Evolutionary conservation across 306 rosid species (phyloP), one percentile per base, ranked within the genome.

Genomic region (Quillaja saponaria): DNA sequence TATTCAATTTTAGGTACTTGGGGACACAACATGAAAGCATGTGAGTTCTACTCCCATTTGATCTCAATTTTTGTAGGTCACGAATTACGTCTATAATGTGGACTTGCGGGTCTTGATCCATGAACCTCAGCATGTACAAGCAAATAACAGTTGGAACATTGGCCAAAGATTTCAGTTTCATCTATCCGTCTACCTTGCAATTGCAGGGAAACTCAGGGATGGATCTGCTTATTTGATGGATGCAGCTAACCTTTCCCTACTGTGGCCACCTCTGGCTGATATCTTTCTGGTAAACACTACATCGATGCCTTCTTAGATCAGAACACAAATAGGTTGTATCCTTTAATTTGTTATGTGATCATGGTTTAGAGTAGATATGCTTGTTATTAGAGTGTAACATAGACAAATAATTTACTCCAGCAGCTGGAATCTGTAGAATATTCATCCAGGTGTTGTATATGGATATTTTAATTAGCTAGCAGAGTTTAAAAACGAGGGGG

Each of bases 91-190:
- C 54, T 9, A 10, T 59, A 15, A 33, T 13, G 49, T 55, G 10
- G 48, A 46, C 50, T 31, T 19, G 66, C 7, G 28, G 46, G 13
- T 58, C 60, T 15, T 25, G 31, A 7, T 44, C 14, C 11, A 6
- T 62, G 56, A 47, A 47, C 56, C 18, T 34, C 55, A 60, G 33
- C 39, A 50, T 6, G 10, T 41, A 42, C 60, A 6, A 37, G 80
- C 74, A 65, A 55, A 54, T 47, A 58, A 25, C 39, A 56, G 76
- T 57, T 42, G 70, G 74, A 74, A 60, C 40, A 21, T 67, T 20
- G 55, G 37, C 53, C 13, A 50, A 34, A 61, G 45, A 49, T 42
- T 50, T 58, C 64, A 57, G 55, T 42, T 49, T 46, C 67, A 57
- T 13, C 20, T 33, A 16, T 41, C 61, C 13, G 12, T 55, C 50